Percentiles rank a stretch among this genome's conserved stretches.
Conservation (phyloP, 345 rosid species). For the Aquilaria yunnanensis region DNA sequence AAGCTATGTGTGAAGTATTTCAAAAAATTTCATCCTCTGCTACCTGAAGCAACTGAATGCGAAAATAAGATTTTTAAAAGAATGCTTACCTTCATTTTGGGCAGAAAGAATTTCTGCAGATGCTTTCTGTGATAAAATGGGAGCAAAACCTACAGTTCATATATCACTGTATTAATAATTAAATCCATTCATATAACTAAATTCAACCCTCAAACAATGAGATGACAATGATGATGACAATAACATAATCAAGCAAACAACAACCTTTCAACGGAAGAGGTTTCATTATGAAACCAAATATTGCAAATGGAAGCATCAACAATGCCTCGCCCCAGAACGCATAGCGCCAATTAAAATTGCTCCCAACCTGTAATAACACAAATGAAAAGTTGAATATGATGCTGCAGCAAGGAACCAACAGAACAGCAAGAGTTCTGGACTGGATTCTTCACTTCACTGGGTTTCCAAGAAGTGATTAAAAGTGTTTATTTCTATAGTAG, state of each 20-base stretch:
- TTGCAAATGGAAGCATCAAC: conserved; percentile 74
- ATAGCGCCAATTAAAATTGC: conserved; percentile 62
- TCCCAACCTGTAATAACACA: conserved; percentile 49
- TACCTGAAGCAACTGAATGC: conserved; percentile 1
- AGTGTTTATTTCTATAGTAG: not conserved
- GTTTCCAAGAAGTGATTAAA: not conserved
- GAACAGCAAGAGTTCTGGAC: not conserved
- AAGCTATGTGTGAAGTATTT: not conserved
- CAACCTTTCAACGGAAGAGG: conserved; percentile 91
- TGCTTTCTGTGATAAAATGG: conserved; percentile 45
- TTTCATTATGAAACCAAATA: conserved; percentile 66
- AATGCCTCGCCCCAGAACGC: conserved; percentile 88
- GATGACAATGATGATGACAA: not conserved
- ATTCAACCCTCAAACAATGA: not conserved
- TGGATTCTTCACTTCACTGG: not conserved
- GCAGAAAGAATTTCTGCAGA: conserved; percentile 38
- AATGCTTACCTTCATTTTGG: conserved; percentile 36
- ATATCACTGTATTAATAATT: conserved; percentile 4
- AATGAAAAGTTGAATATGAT: not conserved
- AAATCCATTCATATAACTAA: not conserved
- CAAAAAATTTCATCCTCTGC: not conserved
- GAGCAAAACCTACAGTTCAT: conserved; percentile 57
- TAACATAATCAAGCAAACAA: conserved; percentile 8
- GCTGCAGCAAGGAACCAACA: not conserved
- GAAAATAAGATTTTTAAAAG: not conserved